Evolutionary conservation across 169 alveolate species (phyloP).

Genomic region (Cryptosporidium sp.): DNA sequence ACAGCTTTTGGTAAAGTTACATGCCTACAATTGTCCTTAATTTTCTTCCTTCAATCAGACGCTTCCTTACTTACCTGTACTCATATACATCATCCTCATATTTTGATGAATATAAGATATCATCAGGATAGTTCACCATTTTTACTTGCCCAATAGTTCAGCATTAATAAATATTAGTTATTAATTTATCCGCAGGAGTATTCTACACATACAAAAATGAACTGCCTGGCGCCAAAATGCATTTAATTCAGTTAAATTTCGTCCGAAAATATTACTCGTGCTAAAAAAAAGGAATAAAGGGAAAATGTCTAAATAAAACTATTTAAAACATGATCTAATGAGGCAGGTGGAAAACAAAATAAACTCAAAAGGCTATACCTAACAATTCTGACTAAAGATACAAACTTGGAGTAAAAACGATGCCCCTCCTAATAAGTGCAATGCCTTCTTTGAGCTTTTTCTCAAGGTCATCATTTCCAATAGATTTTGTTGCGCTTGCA

Average conservation of each 20-base stretch:
- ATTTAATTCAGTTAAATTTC: too few relatives aligned
- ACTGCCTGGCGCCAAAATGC: background rate
- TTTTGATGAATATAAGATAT: constrained; percentile 90
- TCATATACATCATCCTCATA: constrained; percentile 89
- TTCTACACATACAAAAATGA: background rate
- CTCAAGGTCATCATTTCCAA: constrained; percentile 95
- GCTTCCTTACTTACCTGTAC: constrained; percentile 84
- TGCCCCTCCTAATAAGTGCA: constrained; percentile 95
- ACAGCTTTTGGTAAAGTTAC: constrained; percentile 78
- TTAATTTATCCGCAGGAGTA: background rate
- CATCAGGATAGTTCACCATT: constrained; percentile 84
- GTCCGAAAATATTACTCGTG: too few relatives aligned
- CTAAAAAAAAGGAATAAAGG: background rate
- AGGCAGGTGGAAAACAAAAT: background rate
- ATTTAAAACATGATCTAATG: background rate
- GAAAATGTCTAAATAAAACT: background rate
- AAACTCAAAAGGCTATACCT: background rate
- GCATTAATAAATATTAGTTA: background rate
- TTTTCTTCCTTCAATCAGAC: background rate
- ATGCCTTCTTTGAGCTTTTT: constrained; percentile 92
- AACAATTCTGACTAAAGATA: constrained; percentile 81
- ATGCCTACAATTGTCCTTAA: constrained; percentile 54
- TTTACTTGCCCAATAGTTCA: background rate
- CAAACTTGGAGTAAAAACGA: constrained; percentile 98
- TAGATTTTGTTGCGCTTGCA: constrained; percentile 95